phyloP scores from a whole-genome alignment of 495 filamentous ascomycete species.

The Tirmania nivea region DNA sequence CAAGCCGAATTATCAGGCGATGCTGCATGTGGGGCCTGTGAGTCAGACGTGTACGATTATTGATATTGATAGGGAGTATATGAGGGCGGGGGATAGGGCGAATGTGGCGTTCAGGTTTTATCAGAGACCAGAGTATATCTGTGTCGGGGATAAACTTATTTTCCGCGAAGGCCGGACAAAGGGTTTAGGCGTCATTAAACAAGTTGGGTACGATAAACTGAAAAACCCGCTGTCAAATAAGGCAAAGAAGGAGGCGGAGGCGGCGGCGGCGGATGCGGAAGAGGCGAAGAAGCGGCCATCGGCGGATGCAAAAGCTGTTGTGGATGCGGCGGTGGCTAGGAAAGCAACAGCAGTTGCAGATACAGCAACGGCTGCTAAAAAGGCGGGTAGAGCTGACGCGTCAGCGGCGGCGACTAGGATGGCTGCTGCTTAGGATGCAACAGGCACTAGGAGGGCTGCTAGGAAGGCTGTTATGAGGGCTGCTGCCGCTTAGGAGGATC shows the following conservation, averaged over 20 bases:
- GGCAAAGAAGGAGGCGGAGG: background rate
- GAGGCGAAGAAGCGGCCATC: background rate
- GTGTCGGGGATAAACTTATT: constrained; percentile 66
- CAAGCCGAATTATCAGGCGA: constrained; percentile 91
- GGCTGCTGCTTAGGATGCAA: no score
- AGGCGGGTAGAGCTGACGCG: no score
- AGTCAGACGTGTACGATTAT: constrained; percentile 94
- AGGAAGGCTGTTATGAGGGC: no score
- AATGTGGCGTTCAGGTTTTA: constrained; percentile 85
- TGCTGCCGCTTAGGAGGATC: no score
- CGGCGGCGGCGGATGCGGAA: background rate
- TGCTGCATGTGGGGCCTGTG: constrained; percentile 92
- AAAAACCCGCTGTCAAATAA: background rate
- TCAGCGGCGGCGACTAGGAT: no score
- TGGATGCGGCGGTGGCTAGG: no score
- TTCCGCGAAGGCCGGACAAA: constrained; percentile 93
- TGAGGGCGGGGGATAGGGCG: constrained; percentile 81
- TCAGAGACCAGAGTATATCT: constrained; percentile 86
- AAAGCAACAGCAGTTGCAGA: no score
- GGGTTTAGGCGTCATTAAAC: constrained; percentile 84
- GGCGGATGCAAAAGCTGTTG: no score
- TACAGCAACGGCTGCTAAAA: no score
- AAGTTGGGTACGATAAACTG: constrained; percentile 58
- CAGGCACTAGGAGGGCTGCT: no score
- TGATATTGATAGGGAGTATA: constrained; percentile 89